Evolutionary conservation across 768 basidiomycete species (phyloP), one percentile per base, ranked within the genome.

Genomic region (Mycena epipterygia): DNA sequence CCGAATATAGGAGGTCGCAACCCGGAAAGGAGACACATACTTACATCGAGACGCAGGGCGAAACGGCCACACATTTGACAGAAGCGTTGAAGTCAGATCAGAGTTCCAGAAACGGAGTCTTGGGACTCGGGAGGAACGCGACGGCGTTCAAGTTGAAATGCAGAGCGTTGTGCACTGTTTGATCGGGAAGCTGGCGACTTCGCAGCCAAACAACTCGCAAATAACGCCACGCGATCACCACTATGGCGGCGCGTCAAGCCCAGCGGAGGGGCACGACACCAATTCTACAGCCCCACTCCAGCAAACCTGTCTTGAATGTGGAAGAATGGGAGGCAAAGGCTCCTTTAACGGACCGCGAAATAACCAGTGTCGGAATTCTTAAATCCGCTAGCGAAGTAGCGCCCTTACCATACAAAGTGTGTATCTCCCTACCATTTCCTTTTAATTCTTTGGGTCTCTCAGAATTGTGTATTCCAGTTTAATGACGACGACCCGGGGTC

Each of bases 241-340:
- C n/a, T n/a, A n/a, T n/a, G 25, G 46, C 48, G 48, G 41, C 64
- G 64, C 70, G 70, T 62, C 70, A 62, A 58, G 21, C 52, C 6
- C 64, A 52, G 46, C 69, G 70, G 53, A 46, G 65, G 25, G 70
- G 70, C 25, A 63, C 70, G 0, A 39, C 70, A n/a, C 64, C 70
- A 0, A 52, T 49, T 23, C 67, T 56, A 27, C 68, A 39, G n/a
- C n/a, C 41, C 56, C 75, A 33, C 75, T 76, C 7, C 79, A 76
- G 51, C 23, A 90, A 85, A 75, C 77, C 82, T 1, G 82, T 83
- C 1, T 84, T 95, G 39, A 91, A 85, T 46, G 84, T 97, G 5
- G 96, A 98, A 78, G 95, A 97, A 82, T 99, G 97, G 97, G 96
- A 98, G 74, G 80, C 89, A 0, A 92, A 89, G 73, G 90, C 95